Base-by-base conservation (phyloP, 2,329 filamentous ascomycete genomes). In the Alternaria arbusti region DNA sequence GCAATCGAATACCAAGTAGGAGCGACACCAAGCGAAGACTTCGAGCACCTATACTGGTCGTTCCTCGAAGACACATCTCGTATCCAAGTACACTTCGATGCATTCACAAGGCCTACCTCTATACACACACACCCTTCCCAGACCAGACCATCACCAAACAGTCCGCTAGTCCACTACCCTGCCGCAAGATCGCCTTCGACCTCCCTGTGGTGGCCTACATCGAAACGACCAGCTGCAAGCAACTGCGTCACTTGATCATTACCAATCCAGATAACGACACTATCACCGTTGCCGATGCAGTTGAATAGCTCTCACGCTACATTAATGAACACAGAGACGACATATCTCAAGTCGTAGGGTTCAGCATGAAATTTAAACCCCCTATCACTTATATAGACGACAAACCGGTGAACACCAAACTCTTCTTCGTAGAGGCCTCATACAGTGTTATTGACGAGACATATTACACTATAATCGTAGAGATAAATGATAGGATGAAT, bases 301-400 rank as follows among this genome's bases (percentile, higher is more conserved):
- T 17, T n/a, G 4, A 47, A 1, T 3, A 7, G 13, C 22, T 47
- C 5, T 47, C 45, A 0, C 1, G 1, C 5, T 5, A 47, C 5
- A 26, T 11, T 2, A 4, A 15, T 0, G 8, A 15, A 0, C 28
- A 17, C 1, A 49, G 23, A 3, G 1, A 49, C 4, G 23, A 49
- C 46, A 49, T 28, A 4, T 17, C 7, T 5, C 26, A n/a, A 11
- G 23, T 7, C 15, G n/a, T 9, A 47, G 10, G 23, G 45, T 22
- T 15, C 22, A 25, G 23, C 15, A 47, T 26, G 22, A 2, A 47
- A 5, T 11, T 30, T 8, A 0, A 28, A 1, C 6, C n/a, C 1
- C 25, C 3, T 9, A 7, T 30, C 17, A n/a, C 46, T 50, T 1
- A 17, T 1, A 20, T 20, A 28, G 26, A 20, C 0, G 22, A 13